Percentiles rank a stretch among this genome's conserved stretches.
Conservation (phyloP, 169 alveolate species). For the Plasmodium inui region DNA sequence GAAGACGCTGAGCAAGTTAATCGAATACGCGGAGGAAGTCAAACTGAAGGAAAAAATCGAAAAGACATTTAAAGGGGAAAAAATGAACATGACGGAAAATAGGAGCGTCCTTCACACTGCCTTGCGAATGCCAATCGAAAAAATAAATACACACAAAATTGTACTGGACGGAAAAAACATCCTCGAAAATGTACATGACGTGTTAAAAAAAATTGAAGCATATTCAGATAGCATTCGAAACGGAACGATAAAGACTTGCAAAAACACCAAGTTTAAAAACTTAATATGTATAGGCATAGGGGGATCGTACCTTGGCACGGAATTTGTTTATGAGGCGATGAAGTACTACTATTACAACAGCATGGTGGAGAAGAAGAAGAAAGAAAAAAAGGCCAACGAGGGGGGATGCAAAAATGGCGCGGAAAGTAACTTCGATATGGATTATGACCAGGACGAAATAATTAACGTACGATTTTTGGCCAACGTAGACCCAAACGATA, state of each 20-base stretch:
- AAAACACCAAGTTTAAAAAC: conserved; percentile 93
- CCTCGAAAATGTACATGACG: conserved; percentile 79
- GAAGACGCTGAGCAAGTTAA: conserved; percentile 30
- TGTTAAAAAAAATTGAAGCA: conserved; percentile 82
- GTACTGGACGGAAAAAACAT: conserved; percentile 81
- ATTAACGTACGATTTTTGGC: conserved; percentile 94
- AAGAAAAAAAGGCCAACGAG: neutral
- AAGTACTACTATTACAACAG: conserved; percentile 83
- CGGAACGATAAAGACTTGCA: conserved; percentile 93
- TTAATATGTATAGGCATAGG: conserved; percentile 98
- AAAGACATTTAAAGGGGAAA: conserved; percentile 89
- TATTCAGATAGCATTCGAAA: conserved; percentile 85
- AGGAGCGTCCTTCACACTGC: conserved; percentile 98
- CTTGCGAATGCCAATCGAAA: conserved; percentile 90
- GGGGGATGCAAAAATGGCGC: neutral
- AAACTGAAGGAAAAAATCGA: conserved; percentile 76
- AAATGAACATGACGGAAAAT: conserved; percentile 95
- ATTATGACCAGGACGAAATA: conserved; percentile 41
- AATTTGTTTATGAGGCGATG: conserved; percentile 93
- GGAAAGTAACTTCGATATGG: neutral
- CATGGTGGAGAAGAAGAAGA: neutral
- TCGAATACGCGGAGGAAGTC: conserved; percentile 69
- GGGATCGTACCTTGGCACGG: conserved; percentile 98
- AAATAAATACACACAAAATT: conserved; percentile 42
- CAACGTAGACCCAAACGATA: conserved; percentile 98